These are phyloP conservation scores for Metschnikowia continentalis DNA, from an alignment of 805 yeast genomes.

Conservation along the genomic window DNA sequence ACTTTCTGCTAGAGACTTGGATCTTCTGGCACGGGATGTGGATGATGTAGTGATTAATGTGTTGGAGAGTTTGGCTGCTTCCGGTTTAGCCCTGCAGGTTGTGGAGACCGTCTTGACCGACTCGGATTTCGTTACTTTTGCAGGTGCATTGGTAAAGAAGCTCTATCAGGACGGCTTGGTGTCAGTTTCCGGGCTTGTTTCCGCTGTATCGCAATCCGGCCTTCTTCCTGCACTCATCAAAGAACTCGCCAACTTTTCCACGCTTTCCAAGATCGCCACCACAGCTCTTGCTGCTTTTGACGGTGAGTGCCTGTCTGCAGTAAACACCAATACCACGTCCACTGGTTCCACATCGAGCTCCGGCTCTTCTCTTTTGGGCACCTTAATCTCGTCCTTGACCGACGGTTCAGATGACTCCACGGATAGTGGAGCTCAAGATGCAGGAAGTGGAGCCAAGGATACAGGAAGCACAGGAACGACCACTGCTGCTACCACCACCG, in stretches of 20 bases:
- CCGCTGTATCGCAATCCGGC: conserved; percentile 31
- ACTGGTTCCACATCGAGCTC: conserved; percentile 1
- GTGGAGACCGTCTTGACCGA: conserved; percentile 39
- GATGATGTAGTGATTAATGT: conserved; percentile 31
- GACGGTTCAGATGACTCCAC: not conserved
- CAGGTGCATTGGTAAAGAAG: conserved; percentile 29
- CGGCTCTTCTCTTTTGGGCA: not conserved
- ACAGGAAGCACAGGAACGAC: no score
- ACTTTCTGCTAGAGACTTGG: not conserved
- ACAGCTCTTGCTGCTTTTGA: conserved; percentile 36
- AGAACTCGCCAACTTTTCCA: conserved; percentile 29
- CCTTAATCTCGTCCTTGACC: not conserved
- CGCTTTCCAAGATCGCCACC: conserved; percentile 31
- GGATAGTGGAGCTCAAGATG: not conserved
- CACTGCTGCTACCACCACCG: not conserved
- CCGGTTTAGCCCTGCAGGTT: conserved; percentile 41
- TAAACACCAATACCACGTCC: conserved; percentile 1
- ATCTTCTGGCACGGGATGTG: conserved; percentile 17
- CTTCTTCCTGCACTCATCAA: conserved; percentile 32
- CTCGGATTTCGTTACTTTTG: conserved; percentile 32
- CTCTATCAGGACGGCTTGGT: conserved; percentile 29
- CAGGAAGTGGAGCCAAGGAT: no score
- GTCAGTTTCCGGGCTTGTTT: conserved; percentile 22
- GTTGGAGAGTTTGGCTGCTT: conserved; percentile 37
- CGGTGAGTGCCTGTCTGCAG: conserved; percentile 22